A percentile compares a stretch with the other conserved stretches of the same genome.
These are phyloP conservation scores for Leptosphaerulina australis DNA, from an alignment of 2,329 filamentous ascomycete species.

Conservation along the genomic window DNA sequence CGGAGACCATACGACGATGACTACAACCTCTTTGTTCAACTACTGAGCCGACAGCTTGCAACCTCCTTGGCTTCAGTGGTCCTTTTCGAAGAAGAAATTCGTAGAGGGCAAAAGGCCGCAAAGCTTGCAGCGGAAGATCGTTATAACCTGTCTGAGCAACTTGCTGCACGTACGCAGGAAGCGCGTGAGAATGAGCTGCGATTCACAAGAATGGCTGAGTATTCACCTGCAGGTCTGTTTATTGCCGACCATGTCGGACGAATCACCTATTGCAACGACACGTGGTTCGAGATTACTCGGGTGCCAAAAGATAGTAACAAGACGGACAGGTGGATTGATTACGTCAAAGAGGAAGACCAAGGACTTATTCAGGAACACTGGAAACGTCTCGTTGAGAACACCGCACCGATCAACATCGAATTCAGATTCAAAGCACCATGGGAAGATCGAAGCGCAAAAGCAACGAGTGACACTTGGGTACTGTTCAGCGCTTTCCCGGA, in stretches of 20 bases:
- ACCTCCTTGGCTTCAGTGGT: slow-evolving; percentile 83
- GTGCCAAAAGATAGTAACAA: slow-evolving; percentile 65
- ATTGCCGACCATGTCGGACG: slow-evolving; percentile 74
- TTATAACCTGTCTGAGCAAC: slow-evolving; percentile 76
- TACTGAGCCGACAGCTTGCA: slow-evolving; percentile 75
- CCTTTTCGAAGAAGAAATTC: slow-evolving; percentile 82
- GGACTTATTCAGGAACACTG: slow-evolving; percentile 65
- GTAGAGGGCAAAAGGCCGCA: slow-evolving; percentile 73
- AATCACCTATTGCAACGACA: slow-evolving; percentile 82
- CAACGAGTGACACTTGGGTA: slow-evolving; percentile 73
- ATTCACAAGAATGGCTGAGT: slow-evolving; percentile 84
- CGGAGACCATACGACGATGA: slow-evolving; percentile 79
- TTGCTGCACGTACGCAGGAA: slow-evolving; percentile 66
- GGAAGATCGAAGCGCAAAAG: slow-evolving; percentile 62
- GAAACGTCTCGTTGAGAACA: slow-evolving; percentile 66
- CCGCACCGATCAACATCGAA: slow-evolving; percentile 70
- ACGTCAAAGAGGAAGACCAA: slow-evolving; percentile 70
- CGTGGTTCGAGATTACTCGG: slow-evolving; percentile 71
- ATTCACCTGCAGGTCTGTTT: slow-evolving; percentile 83
- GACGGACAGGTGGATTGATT: slow-evolving; percentile 73
- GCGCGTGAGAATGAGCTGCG: slow-evolving; percentile 70
- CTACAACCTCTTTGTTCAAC: slow-evolving; percentile 76
- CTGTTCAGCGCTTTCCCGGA: slow-evolving; percentile 79
- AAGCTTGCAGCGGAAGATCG: slow-evolving; percentile 76
- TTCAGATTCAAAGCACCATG: slow-evolving; percentile 76